Evolutionary conservation across 1,284 basidiomycete species (phyloP).

Genomic region (Marasmius oreades): DNA sequence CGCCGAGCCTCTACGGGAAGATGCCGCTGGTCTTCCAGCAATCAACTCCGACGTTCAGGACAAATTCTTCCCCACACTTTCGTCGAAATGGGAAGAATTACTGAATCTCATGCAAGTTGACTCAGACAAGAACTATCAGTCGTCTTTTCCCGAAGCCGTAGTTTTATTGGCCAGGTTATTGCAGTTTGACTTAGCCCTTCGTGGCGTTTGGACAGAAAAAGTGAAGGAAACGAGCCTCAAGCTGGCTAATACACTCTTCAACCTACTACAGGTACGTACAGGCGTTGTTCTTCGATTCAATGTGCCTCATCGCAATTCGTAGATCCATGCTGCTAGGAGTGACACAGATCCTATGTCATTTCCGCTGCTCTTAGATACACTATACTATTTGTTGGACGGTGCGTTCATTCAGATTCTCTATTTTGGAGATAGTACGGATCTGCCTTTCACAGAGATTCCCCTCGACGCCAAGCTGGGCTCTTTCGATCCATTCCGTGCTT

Average conservation of each 20-base stretch:
- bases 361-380: conserved; percentile 67
- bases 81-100: conserved; percentile 40
- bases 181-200: conserved; percentile 71
- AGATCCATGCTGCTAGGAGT: conserved; percentile 51
- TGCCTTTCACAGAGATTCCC: conserved; percentile 50
- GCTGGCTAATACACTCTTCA: conserved; percentile 46
- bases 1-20: conserved; percentile 57
- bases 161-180: conserved; percentile 60
- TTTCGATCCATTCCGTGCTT: conserved; percentile 61
- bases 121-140: conserved; percentile 13
- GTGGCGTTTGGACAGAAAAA: conserved; percentile 51
- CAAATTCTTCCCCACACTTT: conserved; percentile 46
- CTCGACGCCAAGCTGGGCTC: conserved; percentile 47
- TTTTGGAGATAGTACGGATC: neutral
- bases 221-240: conserved; percentile 43
- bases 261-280: conserved; percentile 52
- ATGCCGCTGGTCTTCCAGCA: conserved; percentile 38
- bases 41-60: conserved; percentile 56
- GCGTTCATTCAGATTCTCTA: conserved; percentile 15
- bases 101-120: conserved; percentile 32
- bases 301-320: conserved; percentile 10
- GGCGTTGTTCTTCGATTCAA: neutral
- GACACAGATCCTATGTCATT: conserved; percentile 54
- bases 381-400: conserved; percentile 74
- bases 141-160: conserved; percentile 27